Base-by-base conservation (phyloP, 164 flowering plant genomes). In the Vitis riparia region DNA sequence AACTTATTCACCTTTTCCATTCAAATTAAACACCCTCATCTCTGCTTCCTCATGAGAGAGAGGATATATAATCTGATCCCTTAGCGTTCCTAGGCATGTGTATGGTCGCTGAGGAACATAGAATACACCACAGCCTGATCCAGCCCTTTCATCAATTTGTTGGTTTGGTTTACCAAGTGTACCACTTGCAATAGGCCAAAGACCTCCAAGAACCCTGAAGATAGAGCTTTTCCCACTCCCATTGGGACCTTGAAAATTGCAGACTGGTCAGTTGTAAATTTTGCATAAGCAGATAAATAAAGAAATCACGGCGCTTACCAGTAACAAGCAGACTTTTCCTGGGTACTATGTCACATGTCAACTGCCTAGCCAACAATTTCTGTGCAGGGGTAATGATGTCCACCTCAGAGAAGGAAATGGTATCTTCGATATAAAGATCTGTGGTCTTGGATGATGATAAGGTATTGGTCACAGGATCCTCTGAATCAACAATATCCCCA, bases 181-280 rank as follows among this genome's bases (percentile, higher is more conserved):
- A 73, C 99, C 99, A 77, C 84, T 88, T 32, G 74, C 85, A 66
- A 90, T 80, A 14, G 99, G 99, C 99, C 99, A 96, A 66, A 96
- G 84, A 50, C 93, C 98, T 66, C 93, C 81, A 63, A 96, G 92
- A 56, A 91, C 97, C 78, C 99, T 87, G 84, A 96, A 96, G 48
- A 96, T 73, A n/a, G 99, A 96, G 76, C 98, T 96, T 68, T 96
- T 96, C 12, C 99, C 99, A 77, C 99, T 90, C 65, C 99, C 99
- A 80, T 93, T 96, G 70, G 99, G 98, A 77, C 99, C 99, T 93
- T 69, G 65, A 74, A 62, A 73, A 60, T 51, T 51, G 51, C 55
- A 70, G n/a, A 62, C 10, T 55, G 9, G 61, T 69, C 68, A 73
- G 74, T 62, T 66, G 44, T 56, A 60, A 53, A 17, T 23, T 68